Evolutionary conservation across 768 basidiomycete species (phyloP), one percentile per base, ranked within the genome.

Genomic region (Botryobasidium botryosum): DNA sequence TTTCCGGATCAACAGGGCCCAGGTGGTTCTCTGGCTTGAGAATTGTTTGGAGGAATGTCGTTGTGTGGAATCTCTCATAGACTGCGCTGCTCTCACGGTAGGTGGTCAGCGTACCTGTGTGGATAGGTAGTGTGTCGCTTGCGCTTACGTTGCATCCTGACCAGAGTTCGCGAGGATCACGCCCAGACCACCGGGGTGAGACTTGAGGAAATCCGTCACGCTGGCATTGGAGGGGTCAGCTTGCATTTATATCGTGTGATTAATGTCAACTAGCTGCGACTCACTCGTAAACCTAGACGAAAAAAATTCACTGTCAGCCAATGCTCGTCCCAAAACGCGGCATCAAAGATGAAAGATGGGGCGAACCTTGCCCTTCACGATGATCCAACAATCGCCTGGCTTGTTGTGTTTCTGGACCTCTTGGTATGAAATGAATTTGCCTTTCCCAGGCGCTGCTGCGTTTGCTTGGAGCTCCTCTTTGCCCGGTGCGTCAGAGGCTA

Each of bases 371-470:
- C 53, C 58, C 15, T 55, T 45, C 24, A 59, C 52, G 36, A 59
- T 53, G 29, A 59, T 47, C 58, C 58, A 59, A n/a, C 53, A 50
- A 45, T 43, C 40, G 12, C 62, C 59, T 10, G 55, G 46, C 6
- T 47, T 56, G 41, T 60, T 60, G 51, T 66, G 64, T 54, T 63
- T 56, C 8, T 56, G 57, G 2, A 64, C 60, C 40, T 64, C 58
- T 18, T 57, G 52, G 25, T 51, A 51, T 20, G 50, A 37, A 13
- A 59, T 47, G n/a, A n/a, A n/a, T n/a, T n/a, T n/a, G n/a, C n/a
- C n/a, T n/a, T n/a, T n/a, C n/a, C n/a, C n/a, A n/a, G n/a, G n/a
- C n/a, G n/a, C n/a, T n/a, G n/a, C n/a, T n/a, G n/a, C n/a, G n/a
- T n/a, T n/a, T n/a, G n/a, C n/a, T n/a, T n/a, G n/a, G n/a, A n/a